A percentile compares a stretch with the other conserved stretches of the same genome.
Evolutionary conservation across 192 early-diverging fungal species (phyloP).

Genomic region (Coemansia sp.): DNA sequence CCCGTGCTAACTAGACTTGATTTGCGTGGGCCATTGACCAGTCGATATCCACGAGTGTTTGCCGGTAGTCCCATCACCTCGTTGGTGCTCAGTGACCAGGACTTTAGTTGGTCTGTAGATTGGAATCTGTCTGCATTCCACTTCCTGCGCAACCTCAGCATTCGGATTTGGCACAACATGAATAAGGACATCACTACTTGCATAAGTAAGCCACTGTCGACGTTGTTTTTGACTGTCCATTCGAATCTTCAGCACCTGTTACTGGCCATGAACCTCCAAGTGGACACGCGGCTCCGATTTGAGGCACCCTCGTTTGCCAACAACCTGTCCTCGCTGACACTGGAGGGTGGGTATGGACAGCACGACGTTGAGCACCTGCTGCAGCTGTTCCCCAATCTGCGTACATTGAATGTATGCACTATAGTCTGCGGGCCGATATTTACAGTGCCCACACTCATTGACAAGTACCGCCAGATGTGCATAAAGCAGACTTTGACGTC

Average conservation of each 20-base stretch:
- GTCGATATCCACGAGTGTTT: not conserved
- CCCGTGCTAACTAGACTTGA: conserved; percentile 12
- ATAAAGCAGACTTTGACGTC: not conserved
- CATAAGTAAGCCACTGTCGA: not conserved
- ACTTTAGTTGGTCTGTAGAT: not conserved
- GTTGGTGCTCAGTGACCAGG: conserved; percentile 4
- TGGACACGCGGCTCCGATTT: not conserved
- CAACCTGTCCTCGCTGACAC: not conserved
- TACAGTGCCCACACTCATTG: not conserved
- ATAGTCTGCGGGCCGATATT: not conserved
- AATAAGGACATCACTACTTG: not conserved
- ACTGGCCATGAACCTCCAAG: not conserved
- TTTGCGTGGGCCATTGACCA: conserved; percentile 2
- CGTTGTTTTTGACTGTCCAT: not conserved
- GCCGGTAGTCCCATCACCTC: not conserved
- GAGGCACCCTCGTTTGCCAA: not conserved
- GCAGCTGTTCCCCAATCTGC: not conserved
- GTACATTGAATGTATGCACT: not conserved
- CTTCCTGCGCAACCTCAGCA: not conserved
- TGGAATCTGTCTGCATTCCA: conserved; percentile 2
- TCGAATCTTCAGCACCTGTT: not conserved
- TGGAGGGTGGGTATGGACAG: not conserved
- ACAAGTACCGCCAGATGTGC: not conserved
- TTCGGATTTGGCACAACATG: not conserved
- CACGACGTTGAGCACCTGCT: not conserved